Conservation (phyloP, 192 early-diverging fungal genomes). For the Rhizophagus sp. region DNA sequence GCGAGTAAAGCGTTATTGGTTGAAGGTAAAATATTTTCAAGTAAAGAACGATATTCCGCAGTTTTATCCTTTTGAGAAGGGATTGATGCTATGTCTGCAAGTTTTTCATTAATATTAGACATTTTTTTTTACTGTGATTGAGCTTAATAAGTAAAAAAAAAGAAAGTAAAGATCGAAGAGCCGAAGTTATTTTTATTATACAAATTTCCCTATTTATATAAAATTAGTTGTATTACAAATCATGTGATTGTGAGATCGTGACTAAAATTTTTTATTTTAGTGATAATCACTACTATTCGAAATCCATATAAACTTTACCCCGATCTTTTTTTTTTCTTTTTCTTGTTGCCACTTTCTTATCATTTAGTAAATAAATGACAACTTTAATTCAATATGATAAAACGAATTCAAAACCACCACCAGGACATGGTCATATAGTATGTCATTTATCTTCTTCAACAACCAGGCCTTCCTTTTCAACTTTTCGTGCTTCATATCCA, state of each 20-base stretch:
- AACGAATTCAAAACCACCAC: background rate
- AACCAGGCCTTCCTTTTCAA: conserved; percentile 33
- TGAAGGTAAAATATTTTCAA: conserved; percentile 9
- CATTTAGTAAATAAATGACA: background rate
- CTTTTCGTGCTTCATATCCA: conserved; percentile 51
- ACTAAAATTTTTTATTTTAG: too few relatives aligned
- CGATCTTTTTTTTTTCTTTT: too few relatives aligned
- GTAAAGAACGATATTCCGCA: conserved; percentile 28
- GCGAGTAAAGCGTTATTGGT: background rate
- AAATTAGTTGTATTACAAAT: too few relatives aligned
- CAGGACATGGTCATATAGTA: conserved; percentile 12
- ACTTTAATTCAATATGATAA: background rate
- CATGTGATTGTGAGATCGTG: too few relatives aligned
- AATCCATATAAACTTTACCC: too few relatives aligned
- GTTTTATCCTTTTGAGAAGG: conserved; percentile 33
- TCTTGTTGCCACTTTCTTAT: too few relatives aligned
- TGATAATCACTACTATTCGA: too few relatives aligned
- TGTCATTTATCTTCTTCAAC: conserved; percentile 26
- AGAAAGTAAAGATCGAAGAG: too few relatives aligned
- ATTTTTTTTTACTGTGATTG: background rate
- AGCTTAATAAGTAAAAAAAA: too few relatives aligned
- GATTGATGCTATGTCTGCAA: conserved; percentile 3
- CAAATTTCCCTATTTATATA: too few relatives aligned
- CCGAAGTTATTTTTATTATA: too few relatives aligned
- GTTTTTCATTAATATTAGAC: background rate